Base-by-base conservation (phyloP, 2,329 filamentous ascomycete genomes). In the Coniochaeta prunicola region DNA sequence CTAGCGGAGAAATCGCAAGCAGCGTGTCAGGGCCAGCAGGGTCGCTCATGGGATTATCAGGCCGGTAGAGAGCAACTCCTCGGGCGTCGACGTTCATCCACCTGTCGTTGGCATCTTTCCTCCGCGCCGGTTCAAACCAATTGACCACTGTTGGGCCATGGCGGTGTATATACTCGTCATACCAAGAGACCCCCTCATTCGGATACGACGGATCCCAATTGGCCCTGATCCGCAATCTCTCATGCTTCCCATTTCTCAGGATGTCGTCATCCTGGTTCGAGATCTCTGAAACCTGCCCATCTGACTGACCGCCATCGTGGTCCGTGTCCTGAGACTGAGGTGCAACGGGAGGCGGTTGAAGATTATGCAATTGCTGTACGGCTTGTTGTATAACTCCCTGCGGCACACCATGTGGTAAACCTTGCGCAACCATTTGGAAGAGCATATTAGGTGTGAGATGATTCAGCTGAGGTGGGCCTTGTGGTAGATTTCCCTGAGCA, bases 181-280 rank as follows among this genome's bases (percentile, higher is more conserved):
- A 96, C 88, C 91, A 97, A 55, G 89, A 85, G 21, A 92, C 79
- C 42, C 77, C 78, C 73, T 97, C 92, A 4, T 74, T 76, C 0
- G 86, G 83, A 63, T 88, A 91, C 0, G 84, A 84, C 0, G 90
- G 90, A 65, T 96, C 91, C 92, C 92, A 96, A 64, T 91, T 91
- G 4, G 87, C 86, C 67, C 89, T 77, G 59, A 90, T 81, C 56
- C 85, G 81, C 24, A 76, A 73, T 58, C 76, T 75, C 45, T 50
- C 45, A 17, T 50, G 45, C n/a, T 30, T 26, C 12, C 2, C 1
- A 13, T 50, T 26, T 12, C 45, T 50, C 21, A 21, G 17, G 24
- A 26, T 17, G 13, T 50, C 45, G 21, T 50, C 45, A 50, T 50
- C 45, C 45, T 50, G 45, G 10, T 50, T 50, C 21, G 45, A 50